phyloP scores from a whole-genome alignment of 2,329 filamentous ascomycete species.

The Pestalotiopsis sp. region DNA sequence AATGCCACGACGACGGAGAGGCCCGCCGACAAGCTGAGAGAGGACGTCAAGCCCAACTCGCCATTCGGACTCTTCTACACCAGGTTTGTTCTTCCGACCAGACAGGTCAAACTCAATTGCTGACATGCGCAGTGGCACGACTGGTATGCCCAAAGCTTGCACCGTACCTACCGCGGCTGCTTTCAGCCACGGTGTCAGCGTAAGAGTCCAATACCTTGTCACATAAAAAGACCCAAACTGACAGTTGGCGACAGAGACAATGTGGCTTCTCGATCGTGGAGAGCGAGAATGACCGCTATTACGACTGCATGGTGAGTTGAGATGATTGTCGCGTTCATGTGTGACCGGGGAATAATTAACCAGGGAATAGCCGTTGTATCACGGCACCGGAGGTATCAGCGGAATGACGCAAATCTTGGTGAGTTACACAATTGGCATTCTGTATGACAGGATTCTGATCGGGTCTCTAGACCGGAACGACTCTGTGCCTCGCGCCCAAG shows the following conservation, averaged over 20 bases:
- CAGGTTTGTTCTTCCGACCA: slow-evolving; percentile 23
- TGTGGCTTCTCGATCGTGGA: slow-evolving; percentile 29
- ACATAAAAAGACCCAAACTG: background rate
- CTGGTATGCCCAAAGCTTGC: slow-evolving; percentile 73
- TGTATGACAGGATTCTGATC: slow-evolving; percentile 22
- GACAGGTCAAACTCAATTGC: background rate
- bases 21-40: slow-evolving; percentile 56
- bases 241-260: slow-evolving; percentile 18
- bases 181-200: slow-evolving; percentile 32
- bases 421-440: slow-evolving; percentile 34
- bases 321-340: background rate
- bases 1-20: slow-evolving; percentile 46
- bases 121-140: slow-evolving; percentile 61
- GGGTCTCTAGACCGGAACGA: slow-evolving; percentile 38
- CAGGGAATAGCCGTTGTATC: slow-evolving; percentile 57
- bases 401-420: slow-evolving; percentile 55
- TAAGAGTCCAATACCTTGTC: background rate
- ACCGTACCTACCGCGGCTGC: slow-evolving; percentile 52
- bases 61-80: slow-evolving; percentile 72
- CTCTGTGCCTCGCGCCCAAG: slow-evolving; percentile 62
- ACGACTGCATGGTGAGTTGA: slow-evolving; percentile 64
- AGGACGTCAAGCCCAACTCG: slow-evolving; percentile 48
- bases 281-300: slow-evolving; percentile 59
- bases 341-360: background rate
- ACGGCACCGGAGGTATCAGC: slow-evolving; percentile 69